Conservation (phyloP, 31 red algal genomes). For the Pterothamnion heteromorphum region DNA sequence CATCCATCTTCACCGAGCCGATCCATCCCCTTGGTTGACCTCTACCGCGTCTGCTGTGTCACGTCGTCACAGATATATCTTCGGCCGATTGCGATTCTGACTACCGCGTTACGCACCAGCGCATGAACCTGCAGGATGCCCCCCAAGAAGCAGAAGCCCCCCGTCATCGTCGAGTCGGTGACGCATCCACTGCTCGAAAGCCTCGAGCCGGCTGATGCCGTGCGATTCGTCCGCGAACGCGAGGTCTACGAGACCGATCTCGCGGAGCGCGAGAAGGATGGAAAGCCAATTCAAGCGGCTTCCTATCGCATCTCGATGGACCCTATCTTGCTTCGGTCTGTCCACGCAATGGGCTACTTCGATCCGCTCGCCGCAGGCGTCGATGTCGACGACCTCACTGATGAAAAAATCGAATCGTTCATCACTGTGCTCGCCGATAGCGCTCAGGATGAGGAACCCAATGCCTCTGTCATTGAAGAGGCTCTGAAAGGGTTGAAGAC, state of each 20-base stretch:
- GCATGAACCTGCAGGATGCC: neutral
- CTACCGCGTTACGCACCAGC: neutral
- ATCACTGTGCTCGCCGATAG: neutral
- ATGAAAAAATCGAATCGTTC: neutral
- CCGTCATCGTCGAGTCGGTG: neutral
- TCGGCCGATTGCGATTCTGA: neutral
- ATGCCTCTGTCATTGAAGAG: neutral
- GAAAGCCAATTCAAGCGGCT: neutral
- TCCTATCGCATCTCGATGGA: neutral
- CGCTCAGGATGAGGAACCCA: neutral
- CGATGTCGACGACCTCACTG: neutral
- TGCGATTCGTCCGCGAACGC: neutral
- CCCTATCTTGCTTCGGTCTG: neutral
- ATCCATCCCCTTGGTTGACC: neutral
- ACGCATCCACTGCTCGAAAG: neutral
- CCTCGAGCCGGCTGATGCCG: neutral
- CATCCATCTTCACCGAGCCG: neutral
- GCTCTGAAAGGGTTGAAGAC: neutral
- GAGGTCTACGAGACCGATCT: neutral
- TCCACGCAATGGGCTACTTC: neutral
- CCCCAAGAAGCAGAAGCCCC: neutral
- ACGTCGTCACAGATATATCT: neutral
- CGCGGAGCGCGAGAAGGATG: neutral
- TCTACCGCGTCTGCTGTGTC: neutral
- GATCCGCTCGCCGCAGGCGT: neutral